Evolutionary conservation across 768 basidiomycete species (phyloP), one percentile per base, ranked within the genome.

Genomic region (Termitomyces sp.): DNA sequence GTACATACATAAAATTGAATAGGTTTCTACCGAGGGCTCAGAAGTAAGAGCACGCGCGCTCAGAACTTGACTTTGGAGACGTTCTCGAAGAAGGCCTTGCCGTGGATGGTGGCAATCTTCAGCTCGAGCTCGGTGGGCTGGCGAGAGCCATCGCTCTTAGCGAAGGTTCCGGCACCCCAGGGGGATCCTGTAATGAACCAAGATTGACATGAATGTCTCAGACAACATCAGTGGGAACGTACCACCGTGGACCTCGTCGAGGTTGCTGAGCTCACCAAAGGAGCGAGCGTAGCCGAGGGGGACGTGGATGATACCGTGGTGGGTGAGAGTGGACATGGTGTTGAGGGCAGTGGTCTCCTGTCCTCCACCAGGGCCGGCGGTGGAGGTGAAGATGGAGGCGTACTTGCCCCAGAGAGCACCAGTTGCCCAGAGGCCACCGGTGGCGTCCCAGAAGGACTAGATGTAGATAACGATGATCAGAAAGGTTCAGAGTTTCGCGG

Each of bases 131-230:
- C 63, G 7, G 76, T 75, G 21, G 88, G 87, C 63, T 83, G 79
- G 62, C 88, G 85, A 16, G 80, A 74, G 27, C 85, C 86, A 58
- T 80, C 77, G 9, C 71, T 65, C 43, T 75, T 77, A 12, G 86
- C 77, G 62, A 82, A 75, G 32, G 87, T 87, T 45, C 87, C 90
- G n/a, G 89, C 85, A 61, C 92, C 92, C 83, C 86, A 95, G 0
- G 92, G 81, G 19, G 87, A 86, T 44, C 89, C 89, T 86, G 54
- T 32, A 50, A 40, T 3, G 62, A 21, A 19, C 12, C 5, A 19
- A 44, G 37, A 58, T 32, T 12, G 38, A 52, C n/a, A 54, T 31
- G 4, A 46, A 37, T 37, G 42, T 44, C 6, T 37, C 34, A 7
- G 32, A 3, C 17, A 47, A 2, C 3, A 41, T 14, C 31, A 10